These are phyloP conservation scores for Colletotrichum higginsianum DNA, from an alignment of 2,329 filamentous ascomycete genomes.

Conservation along the genomic window DNA sequence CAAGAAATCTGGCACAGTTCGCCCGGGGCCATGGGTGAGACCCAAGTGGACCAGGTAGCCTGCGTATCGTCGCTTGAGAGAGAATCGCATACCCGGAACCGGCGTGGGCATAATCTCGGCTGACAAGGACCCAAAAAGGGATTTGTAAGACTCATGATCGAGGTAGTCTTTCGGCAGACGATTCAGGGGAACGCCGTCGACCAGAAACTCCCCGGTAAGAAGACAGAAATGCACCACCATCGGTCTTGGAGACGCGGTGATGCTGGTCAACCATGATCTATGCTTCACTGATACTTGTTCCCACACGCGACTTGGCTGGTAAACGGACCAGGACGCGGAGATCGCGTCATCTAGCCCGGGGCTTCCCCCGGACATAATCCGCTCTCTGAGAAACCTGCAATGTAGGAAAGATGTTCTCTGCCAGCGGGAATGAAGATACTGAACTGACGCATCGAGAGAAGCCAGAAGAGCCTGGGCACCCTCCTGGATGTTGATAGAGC, in stretches of 20 bases:
- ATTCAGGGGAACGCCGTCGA: slow-evolving; percentile 65
- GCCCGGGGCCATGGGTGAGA: not conserved
- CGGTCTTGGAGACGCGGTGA: not conserved
- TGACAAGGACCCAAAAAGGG: slow-evolving; percentile 59
- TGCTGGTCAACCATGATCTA: slow-evolving; percentile 1
- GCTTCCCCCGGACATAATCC: not conserved
- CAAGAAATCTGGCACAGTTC: not conserved
- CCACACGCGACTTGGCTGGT: slow-evolving; percentile 1
- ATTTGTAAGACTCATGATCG: slow-evolving; percentile 54
- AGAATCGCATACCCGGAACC: slow-evolving; percentile 57
- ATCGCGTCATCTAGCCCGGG: slow-evolving; percentile 14
- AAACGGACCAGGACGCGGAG: not conserved
- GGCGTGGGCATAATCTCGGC: slow-evolving; percentile 61
- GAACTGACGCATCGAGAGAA: not conserved
- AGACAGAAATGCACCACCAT: slow-evolving; percentile 63
- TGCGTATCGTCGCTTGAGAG: slow-evolving; percentile 49
- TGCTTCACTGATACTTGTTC: not conserved
- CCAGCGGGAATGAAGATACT: slow-evolving; percentile 10
- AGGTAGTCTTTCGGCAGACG: slow-evolving; percentile 63
- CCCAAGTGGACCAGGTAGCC: slow-evolving; percentile 49
- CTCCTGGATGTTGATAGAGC: slow-evolving; percentile 55
- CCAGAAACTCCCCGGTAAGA: slow-evolving; percentile 65
- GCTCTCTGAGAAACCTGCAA: not conserved
- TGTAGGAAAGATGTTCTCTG: not conserved
- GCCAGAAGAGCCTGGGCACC: not conserved